Conservation (phyloP, 2,329 filamentous ascomycete genomes). For the Colletotrichum sp. region DNA sequence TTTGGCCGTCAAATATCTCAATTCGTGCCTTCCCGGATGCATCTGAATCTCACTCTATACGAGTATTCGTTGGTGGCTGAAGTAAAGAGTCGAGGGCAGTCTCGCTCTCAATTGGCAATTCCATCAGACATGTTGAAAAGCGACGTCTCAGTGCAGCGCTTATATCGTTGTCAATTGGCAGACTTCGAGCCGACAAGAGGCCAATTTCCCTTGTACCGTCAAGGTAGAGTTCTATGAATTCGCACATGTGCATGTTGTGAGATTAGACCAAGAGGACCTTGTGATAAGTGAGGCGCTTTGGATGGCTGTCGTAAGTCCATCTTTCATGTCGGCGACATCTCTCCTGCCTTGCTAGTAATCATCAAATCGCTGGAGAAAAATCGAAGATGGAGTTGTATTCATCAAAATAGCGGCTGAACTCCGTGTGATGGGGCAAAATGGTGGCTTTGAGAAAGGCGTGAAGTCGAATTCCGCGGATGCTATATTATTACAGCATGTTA, state of each 20-base stretch:
- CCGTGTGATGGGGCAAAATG: no score
- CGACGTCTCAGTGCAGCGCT: no score
- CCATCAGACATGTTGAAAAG: not conserved
- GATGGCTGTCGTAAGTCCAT: not conserved
- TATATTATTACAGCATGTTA: no score
- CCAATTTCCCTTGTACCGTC: not conserved
- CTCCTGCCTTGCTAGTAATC: not conserved
- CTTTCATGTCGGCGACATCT: not conserved
- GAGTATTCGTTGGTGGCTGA: not conserved
- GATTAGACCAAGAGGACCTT: not conserved
- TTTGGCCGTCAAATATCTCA: not conserved
- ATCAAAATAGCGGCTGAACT: not conserved
- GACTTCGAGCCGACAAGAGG: not conserved
- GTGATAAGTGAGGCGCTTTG: not conserved
- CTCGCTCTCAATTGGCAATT: not conserved
- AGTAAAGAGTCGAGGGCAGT: not conserved
- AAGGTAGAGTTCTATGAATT: not conserved
- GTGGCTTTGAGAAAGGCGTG: no score
- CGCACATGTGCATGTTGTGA: not conserved
- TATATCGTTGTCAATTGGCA: not conserved
- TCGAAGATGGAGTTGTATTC: not conserved
- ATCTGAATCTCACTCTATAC: not conserved
- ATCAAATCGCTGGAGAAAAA: fast-evolving
- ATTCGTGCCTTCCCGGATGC: not conserved
- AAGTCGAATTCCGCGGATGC: no score